Conservation (phyloP, 2,329 filamentous ascomycete genomes). For the Colletotrichum godetiae region DNA sequence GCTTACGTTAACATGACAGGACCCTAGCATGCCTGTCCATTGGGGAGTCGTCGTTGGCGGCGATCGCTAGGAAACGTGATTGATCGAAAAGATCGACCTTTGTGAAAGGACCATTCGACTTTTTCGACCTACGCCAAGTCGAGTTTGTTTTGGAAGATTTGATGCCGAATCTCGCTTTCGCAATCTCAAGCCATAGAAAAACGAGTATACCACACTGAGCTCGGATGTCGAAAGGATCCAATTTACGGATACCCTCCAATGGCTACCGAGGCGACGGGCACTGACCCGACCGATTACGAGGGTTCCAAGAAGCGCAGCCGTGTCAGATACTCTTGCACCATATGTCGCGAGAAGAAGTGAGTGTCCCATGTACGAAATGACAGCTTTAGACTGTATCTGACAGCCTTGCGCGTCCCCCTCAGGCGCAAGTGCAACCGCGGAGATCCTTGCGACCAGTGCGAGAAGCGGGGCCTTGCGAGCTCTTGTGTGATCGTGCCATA, state of each 20-base stretch:
- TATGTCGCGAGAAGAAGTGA: slow-evolving; percentile 49
- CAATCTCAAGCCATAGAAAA: neutral
- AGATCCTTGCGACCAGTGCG: slow-evolving; percentile 46
- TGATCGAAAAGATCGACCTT: neutral
- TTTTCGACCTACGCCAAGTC: neutral
- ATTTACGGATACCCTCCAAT: neutral
- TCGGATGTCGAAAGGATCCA: neutral
- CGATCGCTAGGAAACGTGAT: neutral
- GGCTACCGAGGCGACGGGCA: slow-evolving; percentile 46
- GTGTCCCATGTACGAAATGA: neutral
- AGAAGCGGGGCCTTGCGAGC: slow-evolving; percentile 42
- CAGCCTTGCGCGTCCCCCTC: neutral
- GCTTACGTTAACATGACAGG: neutral
- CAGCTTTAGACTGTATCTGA: neutral
- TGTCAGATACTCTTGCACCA: slow-evolving; percentile 46
- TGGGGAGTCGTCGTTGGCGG: neutral
- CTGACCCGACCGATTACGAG: slow-evolving; percentile 44
- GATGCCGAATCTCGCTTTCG: neutral
- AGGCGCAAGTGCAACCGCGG: slow-evolving; percentile 48
- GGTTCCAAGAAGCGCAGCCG: slow-evolving; percentile 45
- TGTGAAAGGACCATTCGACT: neutral
- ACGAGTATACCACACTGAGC: neutral
- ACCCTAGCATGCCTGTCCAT: neutral
- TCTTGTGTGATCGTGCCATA: slow-evolving; percentile 43
- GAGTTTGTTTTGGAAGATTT: neutral